Conservation (phyloP, 352 stramenopile species). For the Aphanomyces astaci region DNA sequence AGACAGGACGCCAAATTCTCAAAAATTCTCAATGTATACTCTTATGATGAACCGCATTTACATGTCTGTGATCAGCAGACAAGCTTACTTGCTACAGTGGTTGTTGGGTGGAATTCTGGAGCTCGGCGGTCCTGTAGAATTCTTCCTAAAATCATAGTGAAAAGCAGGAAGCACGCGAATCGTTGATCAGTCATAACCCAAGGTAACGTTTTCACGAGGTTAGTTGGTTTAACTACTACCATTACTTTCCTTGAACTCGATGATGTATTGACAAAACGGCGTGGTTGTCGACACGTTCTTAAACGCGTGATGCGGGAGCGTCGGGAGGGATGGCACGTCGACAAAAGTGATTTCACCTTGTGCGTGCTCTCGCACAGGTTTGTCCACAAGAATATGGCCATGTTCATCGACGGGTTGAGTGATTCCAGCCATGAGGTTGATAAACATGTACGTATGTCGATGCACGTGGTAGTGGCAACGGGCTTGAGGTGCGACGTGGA, state of each 20-base stretch:
- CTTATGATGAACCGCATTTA: too few relatives aligned
- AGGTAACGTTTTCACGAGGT: neutral
- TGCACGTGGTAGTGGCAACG: conserved; percentile 1
- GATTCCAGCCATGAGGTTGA: neutral
- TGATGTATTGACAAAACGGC: conserved; percentile 9
- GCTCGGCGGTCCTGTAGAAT: too few relatives aligned
- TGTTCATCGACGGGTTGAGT: neutral
- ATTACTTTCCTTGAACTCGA: conserved; percentile 9
- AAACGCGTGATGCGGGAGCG: neutral
- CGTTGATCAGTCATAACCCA: neutral
- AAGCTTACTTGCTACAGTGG: too few relatives aligned
- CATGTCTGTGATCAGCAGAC: too few relatives aligned
- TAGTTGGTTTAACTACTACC: neutral
- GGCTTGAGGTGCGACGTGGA: neutral
- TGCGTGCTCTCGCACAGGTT: neutral
- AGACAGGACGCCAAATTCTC: too few relatives aligned
- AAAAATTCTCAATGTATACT: too few relatives aligned
- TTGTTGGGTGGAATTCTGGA: too few relatives aligned
- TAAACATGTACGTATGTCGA: conserved; percentile 7
- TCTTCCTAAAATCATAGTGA: too few relatives aligned
- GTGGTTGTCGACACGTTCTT: neutral
- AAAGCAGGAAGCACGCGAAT: neutral
- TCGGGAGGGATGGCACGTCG: neutral
- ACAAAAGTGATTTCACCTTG: neutral
- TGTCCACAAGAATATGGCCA: neutral